These are phyloP conservation scores for Wickerhamiella domercqiae DNA, from an alignment of 805 yeast genomes.

Conservation along the genomic window DNA sequence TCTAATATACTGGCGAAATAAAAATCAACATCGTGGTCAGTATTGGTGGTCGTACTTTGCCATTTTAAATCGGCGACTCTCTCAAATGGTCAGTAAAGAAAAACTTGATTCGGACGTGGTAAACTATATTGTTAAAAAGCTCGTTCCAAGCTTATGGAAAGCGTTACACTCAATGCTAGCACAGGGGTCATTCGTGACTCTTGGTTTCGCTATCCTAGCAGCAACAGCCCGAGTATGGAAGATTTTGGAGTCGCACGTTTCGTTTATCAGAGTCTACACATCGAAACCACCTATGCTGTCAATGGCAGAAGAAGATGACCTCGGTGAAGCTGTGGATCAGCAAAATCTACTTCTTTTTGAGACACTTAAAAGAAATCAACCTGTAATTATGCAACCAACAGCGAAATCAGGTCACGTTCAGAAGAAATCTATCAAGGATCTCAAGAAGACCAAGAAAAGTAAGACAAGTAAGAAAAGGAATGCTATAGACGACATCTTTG, in stretches of 20 bases:
- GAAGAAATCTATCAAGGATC: slow-evolving; percentile 5
- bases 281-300: background rate
- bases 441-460: slow-evolving; percentile 21
- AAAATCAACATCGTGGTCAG: slow-evolving; percentile 59
- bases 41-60: slow-evolving; percentile 65
- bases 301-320: slow-evolving; percentile 2
- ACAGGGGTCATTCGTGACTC: slow-evolving; percentile 58
- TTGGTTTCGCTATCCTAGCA: slow-evolving; percentile 60
- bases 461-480: slow-evolving; percentile 35
- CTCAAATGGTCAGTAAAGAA: slow-evolving; percentile 11
- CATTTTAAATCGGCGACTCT: slow-evolving; percentile 38
- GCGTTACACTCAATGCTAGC: slow-evolving; percentile 54
- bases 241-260: slow-evolving; percentile 10
- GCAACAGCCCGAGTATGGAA: slow-evolving; percentile 32
- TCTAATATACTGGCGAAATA: slow-evolving; percentile 52
- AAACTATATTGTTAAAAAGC: slow-evolving; percentile 24
- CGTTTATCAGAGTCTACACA: background rate
- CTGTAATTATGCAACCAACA: too few species aligned
- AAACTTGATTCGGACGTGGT: slow-evolving; percentile 8
- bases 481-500: slow-evolving; percentile 67
- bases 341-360: background rate
- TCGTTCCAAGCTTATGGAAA: slow-evolving; percentile 36
- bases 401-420: too few species aligned
- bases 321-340: slow-evolving; percentile 5
- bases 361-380: too few species aligned